These are phyloP conservation scores for Kwoniella dejecticola DNA, from an alignment of 768 basidiomycete species.

Conservation along the genomic window DNA sequence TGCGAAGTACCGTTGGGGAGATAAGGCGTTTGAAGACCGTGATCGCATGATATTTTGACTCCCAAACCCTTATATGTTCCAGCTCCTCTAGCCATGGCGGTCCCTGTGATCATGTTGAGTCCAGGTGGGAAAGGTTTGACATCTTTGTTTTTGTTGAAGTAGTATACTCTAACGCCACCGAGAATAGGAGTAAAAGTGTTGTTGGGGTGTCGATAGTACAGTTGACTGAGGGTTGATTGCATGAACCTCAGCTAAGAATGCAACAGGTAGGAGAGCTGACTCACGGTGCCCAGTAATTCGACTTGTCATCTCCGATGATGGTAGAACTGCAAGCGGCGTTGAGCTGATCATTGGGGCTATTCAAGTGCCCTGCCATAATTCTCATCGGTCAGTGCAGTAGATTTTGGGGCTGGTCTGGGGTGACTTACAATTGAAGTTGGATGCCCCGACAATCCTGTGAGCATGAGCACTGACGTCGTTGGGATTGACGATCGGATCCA, in stretches of 20 bases:
- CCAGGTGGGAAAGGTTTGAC: conserved; percentile 47
- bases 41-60: conserved; percentile 43
- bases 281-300: conserved; percentile 50
- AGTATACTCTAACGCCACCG: conserved; percentile 50
- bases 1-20: conserved; percentile 36
- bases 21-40: conserved; percentile 30
- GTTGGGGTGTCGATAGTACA: conserved; percentile 49
- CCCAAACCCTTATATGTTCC: conserved; percentile 22
- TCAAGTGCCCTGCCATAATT: conserved; percentile 17
- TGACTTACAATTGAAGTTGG: conserved; percentile 40
- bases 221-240: conserved; percentile 13
- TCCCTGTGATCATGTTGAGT: conserved; percentile 43
- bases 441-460: conserved; percentile 52
- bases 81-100: conserved; percentile 21
- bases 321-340: conserved; percentile 41
- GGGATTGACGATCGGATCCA: conserved; percentile 55
- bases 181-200: conserved; percentile 45
- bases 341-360: conserved; percentile 24
- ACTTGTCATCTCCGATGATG: conserved; percentile 36
- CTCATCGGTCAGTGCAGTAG: neutral
- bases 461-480: conserved; percentile 44
- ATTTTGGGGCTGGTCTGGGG: neutral
- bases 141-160: conserved; percentile 41
- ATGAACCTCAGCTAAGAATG: too few species aligned
- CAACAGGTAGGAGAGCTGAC: conserved; percentile 9